Evolutionary conservation across 2,329 filamentous ascomycete species (phyloP), one percentile per base, ranked within the genome.

Genomic region (Lasiodiplodia citricola): DNA sequence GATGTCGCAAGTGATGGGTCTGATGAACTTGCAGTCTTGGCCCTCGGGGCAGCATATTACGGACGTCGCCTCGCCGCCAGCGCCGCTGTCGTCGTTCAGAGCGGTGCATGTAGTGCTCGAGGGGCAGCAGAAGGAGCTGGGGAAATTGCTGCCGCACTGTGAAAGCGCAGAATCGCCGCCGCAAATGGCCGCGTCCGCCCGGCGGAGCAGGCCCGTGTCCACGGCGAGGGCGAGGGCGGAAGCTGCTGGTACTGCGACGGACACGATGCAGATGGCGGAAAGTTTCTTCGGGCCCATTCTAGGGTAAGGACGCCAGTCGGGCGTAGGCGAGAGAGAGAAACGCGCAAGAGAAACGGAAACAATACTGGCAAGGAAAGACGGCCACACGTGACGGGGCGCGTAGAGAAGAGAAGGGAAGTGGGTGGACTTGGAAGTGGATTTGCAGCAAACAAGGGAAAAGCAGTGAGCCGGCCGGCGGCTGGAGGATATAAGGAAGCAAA

Each of bases 11-110:
- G 84, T 84, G 70, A 93, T 89, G 37, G 90, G 83, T 72, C 84
- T 75, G 73, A 94, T 91, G 58, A 78, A 82, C n/a, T 80, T 73
- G 80, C 92, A 94, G 73, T 84, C 82, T 37, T 73, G 74, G 44
- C 84, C 87, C 1, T 78, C 71, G 1, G 91, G 91, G 75, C 92
- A 94, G 82, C 92, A 94, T 60, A 94, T 81, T 16, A 90, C 84
- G 0, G 91, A 92, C n/a, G 58, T 57, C n/a, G 67, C 38, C n/a
- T 41, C 31, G 13, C 52, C 52, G 14, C 41, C 51, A 6, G 90
- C 90, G 55, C 84, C 81, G n/a, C 82, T 87, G 13, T 90, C 90
- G 56, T 78, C 78, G 74, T 83, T 81, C 57, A 94, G 84, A 1
- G 84, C 74, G 51, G 88, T 81, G 79, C 92, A 94, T 2, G 76